Base-by-base conservation (phyloP, 371 early-diverging fungal genomes). In the Cokeromyces recurvatus region DNA sequence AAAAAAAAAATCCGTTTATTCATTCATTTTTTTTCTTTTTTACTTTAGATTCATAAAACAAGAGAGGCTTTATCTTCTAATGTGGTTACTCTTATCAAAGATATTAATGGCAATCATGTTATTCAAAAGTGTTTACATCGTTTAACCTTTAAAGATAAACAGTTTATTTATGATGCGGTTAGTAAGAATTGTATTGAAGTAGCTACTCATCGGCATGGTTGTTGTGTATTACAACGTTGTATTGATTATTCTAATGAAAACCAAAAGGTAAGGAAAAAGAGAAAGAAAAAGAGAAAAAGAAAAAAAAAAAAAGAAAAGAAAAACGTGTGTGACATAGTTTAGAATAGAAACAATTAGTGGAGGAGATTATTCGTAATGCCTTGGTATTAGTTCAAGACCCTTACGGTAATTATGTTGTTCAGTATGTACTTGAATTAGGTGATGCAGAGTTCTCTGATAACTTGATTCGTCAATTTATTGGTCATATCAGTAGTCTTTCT, bases 331-430 rank as follows among this genome's bases (percentile, higher is more conserved):
- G n/a, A n/a, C n/a, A n/a, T n/a, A n/a, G n/a, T n/a, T n/a, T n/a
- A n/a, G n/a, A 20, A 14, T 51, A 68, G 66, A 56, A 59, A 34
- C 91, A 89, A 68, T 66, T 94, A 19, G 90, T 89, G 5, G 66
- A 68, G 9, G 90, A 81, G 42, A 86, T 95, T 38, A 89, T 84
- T 15, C 66, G 64, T 19, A 70, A 94, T 62, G 89, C 86, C 0
- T 71, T 96, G 25, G 64, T 82, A 0, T 68, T 91, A 22, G 95
- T 97, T 21, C 90, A 78, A 46, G 95, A 97, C 69, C 95, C 95
- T 34, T 98, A 90, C 69, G 99, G 94, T 35, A 98, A 98, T 75
- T 98, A 98, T 63, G 99, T 98, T 15, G 93, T 98, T 19, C 99
- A 98, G 73, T 92, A 96, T 41, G 89, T 95, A 6, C 71, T 95